Base-by-base conservation (phyloP, 495 filamentous ascomycete genomes). In the Trichoderma reesei region DNA sequence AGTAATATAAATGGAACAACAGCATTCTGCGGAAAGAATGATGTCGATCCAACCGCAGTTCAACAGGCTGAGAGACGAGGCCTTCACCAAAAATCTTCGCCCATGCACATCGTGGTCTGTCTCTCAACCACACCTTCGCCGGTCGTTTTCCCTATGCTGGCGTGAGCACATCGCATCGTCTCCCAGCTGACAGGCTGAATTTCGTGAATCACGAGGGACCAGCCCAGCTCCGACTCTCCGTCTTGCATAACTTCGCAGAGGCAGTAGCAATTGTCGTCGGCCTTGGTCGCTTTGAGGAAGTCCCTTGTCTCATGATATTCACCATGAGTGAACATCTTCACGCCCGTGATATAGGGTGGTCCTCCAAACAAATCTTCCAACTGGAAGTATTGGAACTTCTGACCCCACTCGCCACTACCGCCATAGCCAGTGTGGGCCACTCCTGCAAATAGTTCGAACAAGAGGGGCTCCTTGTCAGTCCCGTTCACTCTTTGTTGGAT, bases 221-320 rank as follows among this genome's bases (percentile, higher is more conserved):
- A 63, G 41, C 61, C 61, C 9, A 63, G 41, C 61, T 18, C 39
- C 8, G 61, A 1, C 3, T 3, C 0, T 7, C 38, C 20, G 31
- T 63, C 61, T 36, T 20, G 5, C 0, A 46, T 4, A 8, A 46
- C 13, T 38, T 46, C 38, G 61, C 61, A 63, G 18, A 41, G 41
- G 41, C 61, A 63, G 13, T 63, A 63, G 41, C 61, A 63, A 33
- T 63, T 63, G 18, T 13, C 31, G 1, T 38, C 61, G 16, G 61
- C 20, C 33, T 41, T 16, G n/a, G 61, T 41, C 14, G 10, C 31
- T 3, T 0, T 18, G 4, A 46, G 39, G 9, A 62, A 62, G 3
- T 62, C 36, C 16, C 36, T 41, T 8, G 60, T 38, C 37, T 26
- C 38, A n/a, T n/a, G n/a, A 11, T 11, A 31, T 18, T 62, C 60